Percentiles rank a stretch among this genome's conserved stretches.
Evolutionary conservation across 2,329 filamentous ascomycete species (phyloP).

Genomic region (Microdochium trichocladiopsis): DNA sequence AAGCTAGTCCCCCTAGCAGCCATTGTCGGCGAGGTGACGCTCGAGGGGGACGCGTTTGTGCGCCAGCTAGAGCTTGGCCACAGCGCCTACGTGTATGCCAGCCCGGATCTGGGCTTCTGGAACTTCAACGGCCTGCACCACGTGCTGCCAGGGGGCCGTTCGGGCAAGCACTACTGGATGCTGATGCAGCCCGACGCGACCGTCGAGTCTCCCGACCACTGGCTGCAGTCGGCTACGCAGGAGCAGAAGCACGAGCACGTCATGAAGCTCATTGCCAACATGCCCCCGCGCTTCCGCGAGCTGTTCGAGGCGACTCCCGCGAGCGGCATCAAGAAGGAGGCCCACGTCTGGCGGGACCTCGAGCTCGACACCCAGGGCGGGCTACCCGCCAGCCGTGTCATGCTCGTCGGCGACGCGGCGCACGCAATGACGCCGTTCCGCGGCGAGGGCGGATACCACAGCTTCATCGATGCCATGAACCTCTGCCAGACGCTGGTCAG

Average conservation of each 20-base stretch:
- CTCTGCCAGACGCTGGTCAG: conserved; percentile 14
- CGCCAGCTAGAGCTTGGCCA: conserved; percentile 17
- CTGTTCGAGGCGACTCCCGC: conserved; percentile 7
- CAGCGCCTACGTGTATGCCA: conserved; percentile 9
- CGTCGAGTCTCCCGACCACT: conserved; percentile 77
- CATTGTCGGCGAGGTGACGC: conserved; percentile 13
- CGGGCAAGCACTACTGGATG: conserved; percentile 17
- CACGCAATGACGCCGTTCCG: conserved; percentile 15
- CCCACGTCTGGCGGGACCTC: conserved; percentile 8
- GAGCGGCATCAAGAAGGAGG: conserved; percentile 1
- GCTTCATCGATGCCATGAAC: conserved; percentile 41
- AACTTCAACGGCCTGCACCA: conserved; percentile 14
- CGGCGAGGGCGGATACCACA: conserved; percentile 15
- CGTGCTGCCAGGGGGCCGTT: conserved; percentile 10
- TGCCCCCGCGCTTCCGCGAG: conserved; percentile 11
- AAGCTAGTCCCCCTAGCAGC: conserved; percentile 8
- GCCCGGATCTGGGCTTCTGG: conserved; percentile 1
- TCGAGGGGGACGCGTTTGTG: conserved; percentile 14
- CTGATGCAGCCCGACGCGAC: conserved; percentile 41
- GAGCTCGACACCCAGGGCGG: conserved; percentile 1
- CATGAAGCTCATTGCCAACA: conserved; percentile 3
- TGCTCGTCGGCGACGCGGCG: conserved; percentile 11
- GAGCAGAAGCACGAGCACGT: conserved; percentile 44
- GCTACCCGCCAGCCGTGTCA: conserved; percentile 9
- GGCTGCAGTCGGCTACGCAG: conserved; percentile 51